Evolutionary conservation across 305 asterid species (phyloP), one percentile per base, ranked within the genome.

Genomic region (Vinca major): DNA sequence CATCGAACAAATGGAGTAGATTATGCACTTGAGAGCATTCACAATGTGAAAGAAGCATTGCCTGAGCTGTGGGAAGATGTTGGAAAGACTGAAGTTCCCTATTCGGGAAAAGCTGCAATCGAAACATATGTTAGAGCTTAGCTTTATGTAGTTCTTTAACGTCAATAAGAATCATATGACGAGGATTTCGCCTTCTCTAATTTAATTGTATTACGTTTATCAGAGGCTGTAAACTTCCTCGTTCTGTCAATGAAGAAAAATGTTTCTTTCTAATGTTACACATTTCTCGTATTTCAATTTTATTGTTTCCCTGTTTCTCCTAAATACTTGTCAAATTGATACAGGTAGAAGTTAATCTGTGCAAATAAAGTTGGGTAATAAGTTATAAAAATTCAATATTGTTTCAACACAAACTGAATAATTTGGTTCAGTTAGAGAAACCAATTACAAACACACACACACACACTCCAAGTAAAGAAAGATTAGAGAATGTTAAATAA

Each of bases 11-110:
- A 80, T 51, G 88, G 95, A 14, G 95, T 86, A 49, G 96, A 90
- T 80, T 75, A 88, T 78, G 82, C 93, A 3, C 80, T 90, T 63
- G 92, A 87, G 82, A 90, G 96, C 83, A 88, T 92, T 77, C 98
- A 92, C 78, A 92, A 92, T 67, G 83, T 90, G 71, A 81, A 78
- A 87, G 98, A 86, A 75, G 97, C 97, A 44, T 75, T 92, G 77
- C 95, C 95, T 0, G 95, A 86, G 86, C 83, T 92, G 69, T 90
- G 98, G 97, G 97, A 85, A 67, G 88, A 81, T 4, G 68, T 67
- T 17, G 83, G 74, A 60, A 80, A 79, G 73, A 67, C 81, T 0
- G 90, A 81, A 17, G 81, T 78, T 74, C 47, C 33, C 40, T 81
- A 78, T 67, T 71, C 92, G 26, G 83, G 61, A 51, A 77, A 88